Conservation (phyloP, 75 land plant species). For the Cupressus sempervirens region DNA sequence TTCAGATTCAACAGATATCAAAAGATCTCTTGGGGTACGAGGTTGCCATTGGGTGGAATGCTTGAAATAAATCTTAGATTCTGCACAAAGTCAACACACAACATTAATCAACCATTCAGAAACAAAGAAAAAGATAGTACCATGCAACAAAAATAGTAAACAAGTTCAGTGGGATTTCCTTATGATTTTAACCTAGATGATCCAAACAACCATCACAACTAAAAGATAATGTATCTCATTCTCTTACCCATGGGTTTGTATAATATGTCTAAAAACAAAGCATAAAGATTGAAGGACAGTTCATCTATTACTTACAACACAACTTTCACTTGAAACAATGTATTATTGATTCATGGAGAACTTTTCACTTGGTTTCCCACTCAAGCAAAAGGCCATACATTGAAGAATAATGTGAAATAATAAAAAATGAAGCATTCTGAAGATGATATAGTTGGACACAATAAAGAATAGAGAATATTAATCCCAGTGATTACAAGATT, state of each 20-base stretch:
- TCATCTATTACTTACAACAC: neutral
- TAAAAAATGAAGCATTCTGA: neutral
- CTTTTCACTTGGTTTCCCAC: neutral
- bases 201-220: neutral
- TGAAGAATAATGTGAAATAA: neutral
- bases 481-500: no score
- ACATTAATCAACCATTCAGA: neutral
- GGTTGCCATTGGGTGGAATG: slow-evolving; percentile 84
- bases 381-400: neutral
- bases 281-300: neutral
- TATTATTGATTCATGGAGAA: neutral
- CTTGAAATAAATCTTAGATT: slow-evolving; percentile 88
- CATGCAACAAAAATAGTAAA: neutral
- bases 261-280: neutral
- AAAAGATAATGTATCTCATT: neutral
- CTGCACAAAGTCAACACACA: slow-evolving; percentile 27
- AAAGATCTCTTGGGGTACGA: slow-evolving; percentile 80
- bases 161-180: neutral
- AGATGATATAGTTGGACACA: neutral
- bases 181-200: no score
- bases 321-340: neutral
- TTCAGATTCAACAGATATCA: slow-evolving; percentile 88
- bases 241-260: neutral
- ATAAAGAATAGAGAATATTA: neutral
- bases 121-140: slow-evolving; percentile 8